Conservation (phyloP, 768 basidiomycete species). For the Sarcodon aspratus region DNA sequence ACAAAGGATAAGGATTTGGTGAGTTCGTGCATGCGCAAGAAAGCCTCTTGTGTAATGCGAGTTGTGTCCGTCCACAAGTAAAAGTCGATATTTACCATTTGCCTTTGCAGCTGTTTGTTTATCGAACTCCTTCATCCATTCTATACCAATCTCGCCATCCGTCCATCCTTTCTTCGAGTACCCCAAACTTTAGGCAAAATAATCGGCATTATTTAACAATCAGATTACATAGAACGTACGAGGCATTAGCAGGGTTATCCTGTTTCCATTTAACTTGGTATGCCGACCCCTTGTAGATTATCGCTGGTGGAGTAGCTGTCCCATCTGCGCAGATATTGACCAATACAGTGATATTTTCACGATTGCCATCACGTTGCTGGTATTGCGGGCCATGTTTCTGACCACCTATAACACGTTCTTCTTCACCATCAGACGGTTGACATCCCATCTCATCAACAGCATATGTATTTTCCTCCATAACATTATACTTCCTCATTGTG, state of each 20-base stretch:
- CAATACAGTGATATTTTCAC: conserved; percentile 29
- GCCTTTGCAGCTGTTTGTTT: conserved; percentile 25
- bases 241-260: conserved; percentile 28
- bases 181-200: conserved; percentile 8
- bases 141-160: conserved; percentile 22
- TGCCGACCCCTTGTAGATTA: conserved; percentile 28
- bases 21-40: conserved; percentile 22
- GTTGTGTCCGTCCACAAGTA: conserved; percentile 35
- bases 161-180: conserved; percentile 22
- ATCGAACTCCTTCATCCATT: conserved; percentile 30
- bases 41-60: conserved; percentile 29
- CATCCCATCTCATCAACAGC: conserved; percentile 25
- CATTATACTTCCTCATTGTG: conserved; percentile 9
- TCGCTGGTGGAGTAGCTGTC: conserved; percentile 20
- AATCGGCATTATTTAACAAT: conserved; percentile 1
- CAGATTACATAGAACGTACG: conserved; percentile 16
- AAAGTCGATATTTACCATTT: conserved; percentile 14
- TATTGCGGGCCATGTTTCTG: conserved; percentile 16
- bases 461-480: conserved; percentile 14
- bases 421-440: conserved; percentile 15
- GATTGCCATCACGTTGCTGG: conserved; percentile 20
- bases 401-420: conserved; percentile 5
- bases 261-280: conserved; percentile 26
- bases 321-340: conserved; percentile 33
- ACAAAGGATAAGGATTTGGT: conserved; percentile 28